These are phyloP conservation scores for Posidonia oceanica DNA, from an alignment of 116 monocot genomes.

Conservation along the genomic window DNA sequence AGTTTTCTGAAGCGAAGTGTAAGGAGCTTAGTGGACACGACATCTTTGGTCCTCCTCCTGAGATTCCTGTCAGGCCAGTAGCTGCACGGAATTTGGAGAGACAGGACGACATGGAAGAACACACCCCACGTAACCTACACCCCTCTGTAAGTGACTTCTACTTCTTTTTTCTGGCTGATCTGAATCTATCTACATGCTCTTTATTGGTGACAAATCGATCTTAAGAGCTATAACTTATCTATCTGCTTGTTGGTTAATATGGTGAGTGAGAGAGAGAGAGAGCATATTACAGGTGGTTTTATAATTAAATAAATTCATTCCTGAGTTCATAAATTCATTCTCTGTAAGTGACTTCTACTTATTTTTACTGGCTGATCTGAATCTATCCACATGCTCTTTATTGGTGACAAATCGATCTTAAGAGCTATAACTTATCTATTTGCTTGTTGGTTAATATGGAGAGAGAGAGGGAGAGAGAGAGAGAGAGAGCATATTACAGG, in stretches of 20 bases:
- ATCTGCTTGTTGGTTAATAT: too few relatives aligned
- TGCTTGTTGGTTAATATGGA: too few relatives aligned
- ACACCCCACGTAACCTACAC: constrained; percentile 22
- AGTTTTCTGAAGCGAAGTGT: constrained; percentile 49
- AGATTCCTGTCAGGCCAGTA: constrained; percentile 32
- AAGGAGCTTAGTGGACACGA: constrained; percentile 72
- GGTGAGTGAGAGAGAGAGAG: too few relatives aligned
- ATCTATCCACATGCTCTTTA: neutral
- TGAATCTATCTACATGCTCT: neutral
- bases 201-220: neutral
- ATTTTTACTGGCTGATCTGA: neutral
- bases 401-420: neutral
- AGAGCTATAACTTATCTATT: too few relatives aligned
- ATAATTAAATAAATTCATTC: neutral
- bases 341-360: constrained; percentile 21
- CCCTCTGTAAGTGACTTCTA: constrained; percentile 31
- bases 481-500: too few relatives aligned
- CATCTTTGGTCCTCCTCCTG: constrained; percentile 71
- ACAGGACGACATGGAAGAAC: constrained; percentile 32
- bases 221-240: too few relatives aligned
- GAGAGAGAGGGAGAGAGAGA: too few relatives aligned
- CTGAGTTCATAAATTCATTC: too few relatives aligned
- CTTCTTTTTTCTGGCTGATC: neutral
- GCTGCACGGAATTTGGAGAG: constrained; percentile 35
- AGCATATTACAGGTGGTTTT: too few relatives aligned